Evolutionary conservation across 768 basidiomycete genomes (phyloP).

Genomic region (Hebeloma cylindrosporum): DNA sequence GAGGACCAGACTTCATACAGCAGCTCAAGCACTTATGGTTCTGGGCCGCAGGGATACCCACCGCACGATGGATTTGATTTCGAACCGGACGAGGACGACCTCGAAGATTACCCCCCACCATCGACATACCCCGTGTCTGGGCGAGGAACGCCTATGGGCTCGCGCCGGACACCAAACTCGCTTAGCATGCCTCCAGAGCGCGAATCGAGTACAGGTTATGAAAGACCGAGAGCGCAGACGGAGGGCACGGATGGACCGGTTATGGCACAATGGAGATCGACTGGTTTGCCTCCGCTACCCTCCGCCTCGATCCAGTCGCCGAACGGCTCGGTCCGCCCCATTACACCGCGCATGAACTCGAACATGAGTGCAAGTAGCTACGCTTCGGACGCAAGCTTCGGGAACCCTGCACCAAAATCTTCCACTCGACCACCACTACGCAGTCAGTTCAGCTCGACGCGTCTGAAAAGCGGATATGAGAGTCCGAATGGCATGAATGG

Average conservation of each 20-base stretch:
- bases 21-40: conserved; percentile 28
- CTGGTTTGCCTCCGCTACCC: conserved; percentile 42
- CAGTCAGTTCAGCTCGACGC: conserved; percentile 71
- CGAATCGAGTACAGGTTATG: conserved; percentile 45
- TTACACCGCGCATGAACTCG: conserved; percentile 48
- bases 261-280: conserved; percentile 63
- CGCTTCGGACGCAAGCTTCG: conserved; percentile 47
- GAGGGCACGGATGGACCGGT: conserved; percentile 65
- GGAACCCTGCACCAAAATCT: conserved; percentile 27
- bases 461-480: conserved; percentile 55
- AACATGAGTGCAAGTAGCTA: conserved; percentile 43
- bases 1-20: conserved; percentile 38
- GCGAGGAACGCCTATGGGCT: conserved; percentile 70
- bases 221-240: conserved; percentile 65
- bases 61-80: conserved; percentile 70
- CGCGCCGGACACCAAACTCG: conserved; percentile 53
- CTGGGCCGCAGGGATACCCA: conserved; percentile 56
- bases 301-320: conserved; percentile 27
- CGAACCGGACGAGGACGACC: conserved; percentile 71
- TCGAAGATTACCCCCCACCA: conserved; percentile 69
- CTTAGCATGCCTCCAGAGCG: conserved; percentile 60
- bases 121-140: conserved; percentile 51
- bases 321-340: conserved; percentile 35
- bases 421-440: conserved; percentile 50
- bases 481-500: conserved; percentile 22